Evolutionary conservation across 768 basidiomycete genomes (phyloP), one percentile per base, ranked within the genome.

Genomic region (Mycena polygramma): DNA sequence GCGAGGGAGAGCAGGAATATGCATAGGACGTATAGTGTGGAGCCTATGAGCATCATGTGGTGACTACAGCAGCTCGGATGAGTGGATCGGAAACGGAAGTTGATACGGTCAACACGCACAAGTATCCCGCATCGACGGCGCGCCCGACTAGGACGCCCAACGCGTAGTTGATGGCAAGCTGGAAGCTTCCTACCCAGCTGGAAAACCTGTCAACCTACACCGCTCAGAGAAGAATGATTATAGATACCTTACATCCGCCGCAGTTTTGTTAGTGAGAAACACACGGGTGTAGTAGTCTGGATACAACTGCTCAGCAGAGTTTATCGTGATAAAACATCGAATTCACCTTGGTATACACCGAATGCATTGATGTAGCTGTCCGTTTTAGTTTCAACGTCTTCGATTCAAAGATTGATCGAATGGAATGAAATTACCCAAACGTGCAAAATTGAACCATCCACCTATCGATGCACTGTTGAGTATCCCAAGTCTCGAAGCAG

Each of bases 131-230:
- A 69, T 89, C 87, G 63, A 86, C 86, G 8, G 82, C 79, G 10
- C 79, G 77, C 7, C 86, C 87, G 8, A 82, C 81, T 7, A 84
- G 35, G 7, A 84, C 71, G 15, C 85, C 84, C 1, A 82, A 78
- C 1, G 81, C 79, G 67, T 86, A 83, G 43, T 85, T 79, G 54
- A 88, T 77, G 46, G 86, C 87, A 14, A 86, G 78, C 67, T 86
- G 84, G 51, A 85, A 81, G 58, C 84, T 84, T 7, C 87, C 87
- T 57, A 88, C 85, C 87, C 87, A 88, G 54, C 85, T 86, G 62
- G 62, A 36, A 57, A 17, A 19, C 52, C 30, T 30, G 2, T 30
- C 30, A 30, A 30, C 30, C 30, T 30, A 30, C 30, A 30, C 6
- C 30, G 30, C 3, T 6, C 3, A 30, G 30, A 30, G 30, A 30